Evolutionary conservation across 495 filamentous ascomycete genomes (phyloP), one percentile per base, ranked within the genome.

Genomic region (Penicillium ochrochloron): DNA sequence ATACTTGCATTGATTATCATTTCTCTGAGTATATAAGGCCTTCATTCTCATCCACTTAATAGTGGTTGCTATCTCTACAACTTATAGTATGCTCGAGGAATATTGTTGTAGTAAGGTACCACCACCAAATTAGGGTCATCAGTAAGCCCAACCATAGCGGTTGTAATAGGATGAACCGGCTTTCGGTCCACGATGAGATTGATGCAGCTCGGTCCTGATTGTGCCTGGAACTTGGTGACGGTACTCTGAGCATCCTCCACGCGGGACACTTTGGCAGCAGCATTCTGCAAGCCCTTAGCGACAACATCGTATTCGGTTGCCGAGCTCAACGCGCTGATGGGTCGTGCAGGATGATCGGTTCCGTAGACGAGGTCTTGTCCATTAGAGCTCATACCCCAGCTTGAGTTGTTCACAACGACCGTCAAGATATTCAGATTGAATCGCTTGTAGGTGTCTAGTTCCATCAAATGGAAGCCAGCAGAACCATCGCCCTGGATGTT

Each of bases 301-400:
- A 75, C 73, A 39, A 65, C 54, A 25, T 70, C 68, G 51, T 75
- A 75, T 50, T 67, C 58, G 14, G 73, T 67, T 23, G 55, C 63
- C 6, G 73, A 51, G 15, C 64, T 68, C 25, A 75, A 46, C 8
- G 68, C 51, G 41, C 73, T 75, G 35, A 71, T 51, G 2, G 65
- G 65, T 5, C 73, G 64, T 12, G 46, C 59, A 1, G 61, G 61
- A 46, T 66, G 63, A 15, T 64, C 48, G 7, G 21, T 23, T 23
- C 70, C 70, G 41, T 71, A 73, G 7, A 73, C 65, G 3, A 75
- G 50, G 50, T 73, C 68, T 44, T 75, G 73, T 2, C 73, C 70
- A 27, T 75, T 73, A 11, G 60, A 64, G 37, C 70, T 73, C 73
- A 75, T 75, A 1, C 73, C 73, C 73, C 73, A 73, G 21, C 57